Base-by-base conservation (phyloP, 2,329 filamentous ascomycete species). In the Sporothrix mexicana region DNA sequence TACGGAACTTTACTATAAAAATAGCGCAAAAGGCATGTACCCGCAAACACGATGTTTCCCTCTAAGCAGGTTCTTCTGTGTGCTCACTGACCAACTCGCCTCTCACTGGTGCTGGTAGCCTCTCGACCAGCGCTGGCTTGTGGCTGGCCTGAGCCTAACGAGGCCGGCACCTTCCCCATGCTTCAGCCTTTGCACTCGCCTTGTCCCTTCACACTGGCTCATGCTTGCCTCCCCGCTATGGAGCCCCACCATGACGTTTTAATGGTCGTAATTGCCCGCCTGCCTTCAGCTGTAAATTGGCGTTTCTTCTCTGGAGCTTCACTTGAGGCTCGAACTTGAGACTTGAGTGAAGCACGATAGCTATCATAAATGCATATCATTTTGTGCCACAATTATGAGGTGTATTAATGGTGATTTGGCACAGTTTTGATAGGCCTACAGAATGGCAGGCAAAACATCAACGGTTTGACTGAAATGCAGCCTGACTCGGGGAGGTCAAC, bases 231-330 rank as follows among this genome's bases (percentile, higher is more conserved):
- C 67, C 68, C 72, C 72, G 68, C 72, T 70, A 67, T 64, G 43
- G 62, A 69, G 55, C 72, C 72, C 72, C 69, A 53, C 72, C 69
- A 73, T 73, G 72, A 73, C 72, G 69, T 73, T 69, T 64, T 69
- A 43, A n/a, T 20, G 64, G 64, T 51, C 64, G 64, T 51, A 51
- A 53, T 53, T 68, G 64, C 7, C 64, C 7, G 45, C 47, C 66
- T 68, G 66, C 64, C 64, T 51, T 23, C 23, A n/a, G 64, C 43
- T 67, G 64, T 51, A 43, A 67, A 41, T 36, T 43, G 45, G n/a
- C 23, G n/a, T 43, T 47, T 13, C 47, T 36, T 10, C 25, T 20
- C 15, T 17, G 9, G 17, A 23, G 30, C 30, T 36, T 36, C 30
- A 36, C 3, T 36, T 36, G 30, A 36, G 30, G 30, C 30, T 36